Base-by-base conservation (phyloP, 2,329 filamentous ascomycete genomes). In the Penicillium sp. region DNA sequence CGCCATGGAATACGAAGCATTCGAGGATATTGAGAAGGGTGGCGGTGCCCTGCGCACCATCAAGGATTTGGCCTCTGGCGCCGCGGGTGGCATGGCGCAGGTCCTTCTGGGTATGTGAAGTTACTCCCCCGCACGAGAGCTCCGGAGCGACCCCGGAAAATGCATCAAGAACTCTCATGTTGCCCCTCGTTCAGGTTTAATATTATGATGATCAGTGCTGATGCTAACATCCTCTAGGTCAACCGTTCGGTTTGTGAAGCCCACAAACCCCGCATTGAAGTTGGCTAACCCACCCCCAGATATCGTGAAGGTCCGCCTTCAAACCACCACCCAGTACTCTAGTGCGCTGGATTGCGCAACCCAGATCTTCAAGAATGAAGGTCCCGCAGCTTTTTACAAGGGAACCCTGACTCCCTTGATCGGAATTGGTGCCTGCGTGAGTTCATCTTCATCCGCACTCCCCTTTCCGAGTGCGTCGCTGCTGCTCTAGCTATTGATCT, bases 251-350 rank as follows among this genome's bases (percentile, higher is more conserved):
- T 86, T 80, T 72, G 78, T 73, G 54, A 27, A 44, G 42, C 33
- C 26, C 25, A 27, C 21, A 21, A 25, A 19, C 14, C 29, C 45
- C 48, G 45, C 35, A 54, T 44, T 25, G 25, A 31, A 47, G 23
- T 47, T 39, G 53, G 39, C 51, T 63, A 61, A 67, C 66, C 60
- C 58, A 47, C 46, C 46, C 19, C 60, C 68, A 86, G 93, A 97
- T 81, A 98, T 97, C 63, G 89, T 99, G 80, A 99, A 99, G 80
- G 95, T 99, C 69, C 91, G 95, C 55, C 84, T 99, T 49, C 95
- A 99, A 77, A 99, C 95, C 16, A 90, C 89, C 53, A 87, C 84
- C 23, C 85, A 91, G 66, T 96, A 97, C 82, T 83, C 85, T 53
- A 88, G 86, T 63, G 95, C 95, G 53, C 77, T 96, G 47, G 83